A percentile compares a stretch with the other conserved stretches of the same genome.
Conservation (phyloP, 768 basidiomycete species). For the Sarcodon sp. region DNA sequence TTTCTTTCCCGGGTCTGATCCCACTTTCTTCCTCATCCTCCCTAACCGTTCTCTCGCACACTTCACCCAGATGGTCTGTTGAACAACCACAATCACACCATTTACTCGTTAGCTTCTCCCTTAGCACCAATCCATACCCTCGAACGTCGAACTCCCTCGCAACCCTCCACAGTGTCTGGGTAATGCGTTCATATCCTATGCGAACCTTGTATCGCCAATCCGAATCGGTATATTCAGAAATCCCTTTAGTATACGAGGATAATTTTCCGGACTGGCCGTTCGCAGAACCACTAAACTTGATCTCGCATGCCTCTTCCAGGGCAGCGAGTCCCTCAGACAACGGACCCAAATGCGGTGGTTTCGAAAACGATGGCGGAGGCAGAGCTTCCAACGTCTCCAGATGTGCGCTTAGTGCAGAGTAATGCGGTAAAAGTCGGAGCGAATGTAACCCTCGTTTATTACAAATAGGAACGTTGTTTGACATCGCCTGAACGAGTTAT, state of each 20-base stretch:
- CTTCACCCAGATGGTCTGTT: constrained; percentile 66
- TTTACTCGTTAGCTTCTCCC: constrained; percentile 61
- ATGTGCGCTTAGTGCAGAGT: constrained; percentile 45
- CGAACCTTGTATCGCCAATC: constrained; percentile 50
- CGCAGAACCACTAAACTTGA: constrained; percentile 29
- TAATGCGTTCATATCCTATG: constrained; percentile 50
- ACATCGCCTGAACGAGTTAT: constrained; percentile 36
- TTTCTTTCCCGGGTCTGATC: constrained; percentile 47
- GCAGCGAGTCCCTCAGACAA: constrained; percentile 44
- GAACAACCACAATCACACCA: constrained; percentile 80
- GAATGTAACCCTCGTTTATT: constrained; percentile 55
- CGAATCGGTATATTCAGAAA: constrained; percentile 31
- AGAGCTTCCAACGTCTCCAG: constrained; percentile 47
- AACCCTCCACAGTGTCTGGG: constrained; percentile 57
- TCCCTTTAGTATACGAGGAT: constrained; percentile 8
- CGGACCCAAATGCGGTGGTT: constrained; percentile 53
- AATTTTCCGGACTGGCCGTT: constrained; percentile 14
- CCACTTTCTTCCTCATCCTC: constrained; percentile 56
- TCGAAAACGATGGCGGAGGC: constrained; percentile 43
- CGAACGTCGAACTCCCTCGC: constrained; percentile 61
- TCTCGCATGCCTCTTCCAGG: constrained; percentile 52
- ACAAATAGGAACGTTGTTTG: constrained; percentile 58
- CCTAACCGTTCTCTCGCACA: constrained; percentile 60
- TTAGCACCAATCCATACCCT: constrained; percentile 55
- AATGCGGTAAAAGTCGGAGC: constrained; percentile 47